phyloP scores from a whole-genome alignment of 192 early-diverging fungal genomes.

The Phlyctochytrium arcticum region DNA sequence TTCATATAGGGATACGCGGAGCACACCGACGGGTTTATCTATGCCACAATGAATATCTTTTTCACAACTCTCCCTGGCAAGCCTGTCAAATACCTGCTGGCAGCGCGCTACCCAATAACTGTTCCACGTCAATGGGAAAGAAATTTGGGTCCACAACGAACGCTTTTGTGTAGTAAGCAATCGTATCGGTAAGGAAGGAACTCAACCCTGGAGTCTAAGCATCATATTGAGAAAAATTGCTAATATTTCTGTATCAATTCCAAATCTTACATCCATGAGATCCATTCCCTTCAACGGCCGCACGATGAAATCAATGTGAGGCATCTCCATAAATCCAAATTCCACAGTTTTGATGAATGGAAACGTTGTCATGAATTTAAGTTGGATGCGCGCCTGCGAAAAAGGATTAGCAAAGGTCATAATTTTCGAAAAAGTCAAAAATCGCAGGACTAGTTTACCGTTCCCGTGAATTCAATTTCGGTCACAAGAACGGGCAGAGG shows the following conservation, averaged over 20 bases:
- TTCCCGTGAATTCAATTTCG: conserved; percentile 68
- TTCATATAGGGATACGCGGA: conserved; percentile 72
- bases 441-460: not conserved
- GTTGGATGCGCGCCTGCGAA: conserved; percentile 68
- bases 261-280: conserved; percentile 62
- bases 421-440: not conserved
- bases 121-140: conserved; percentile 68
- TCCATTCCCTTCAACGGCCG: conserved; percentile 76
- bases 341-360: conserved; percentile 84
- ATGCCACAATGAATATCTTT: not conserved
- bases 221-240: not conserved
- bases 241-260: not conserved
- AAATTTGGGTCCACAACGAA: conserved; percentile 56
- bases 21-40: conserved; percentile 79
- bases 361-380: conserved; percentile 82
- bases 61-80: not conserved
- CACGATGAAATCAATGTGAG: conserved; percentile 82
- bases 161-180: conserved; percentile 4
- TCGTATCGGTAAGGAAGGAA: conserved; percentile 51
- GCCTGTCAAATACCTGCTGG: not conserved
- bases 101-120: conserved; percentile 22
- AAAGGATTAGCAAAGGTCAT: conserved; percentile 28
- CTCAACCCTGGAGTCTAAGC: conserved; percentile 76
- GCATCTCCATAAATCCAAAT: conserved; percentile 80
- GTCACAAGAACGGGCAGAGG: conserved; percentile 81